These are phyloP conservation scores for Globisporangium ultimum DNA, from an alignment of 352 stramenopile species.

Conservation along the genomic window DNA sequence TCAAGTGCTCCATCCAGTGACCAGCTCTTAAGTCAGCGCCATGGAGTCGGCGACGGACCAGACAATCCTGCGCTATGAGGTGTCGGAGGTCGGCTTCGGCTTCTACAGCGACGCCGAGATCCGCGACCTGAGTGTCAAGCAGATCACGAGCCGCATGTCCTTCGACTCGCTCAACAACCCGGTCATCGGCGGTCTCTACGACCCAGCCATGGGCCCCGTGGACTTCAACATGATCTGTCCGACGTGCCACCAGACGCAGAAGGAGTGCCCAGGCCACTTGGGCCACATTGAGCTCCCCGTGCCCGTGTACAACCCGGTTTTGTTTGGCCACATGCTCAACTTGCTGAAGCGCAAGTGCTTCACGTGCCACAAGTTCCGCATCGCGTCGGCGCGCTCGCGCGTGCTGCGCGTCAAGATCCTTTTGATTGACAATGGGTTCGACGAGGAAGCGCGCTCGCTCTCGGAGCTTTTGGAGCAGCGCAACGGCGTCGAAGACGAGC, in stretches of 20 bases:
- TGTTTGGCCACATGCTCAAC: slow-evolving; percentile 94
- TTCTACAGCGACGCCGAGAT: slow-evolving; percentile 99
- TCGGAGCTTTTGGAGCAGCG: slow-evolving; percentile 81
- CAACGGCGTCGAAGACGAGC: slow-evolving; percentile 84
- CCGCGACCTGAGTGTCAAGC: slow-evolving; percentile 93
- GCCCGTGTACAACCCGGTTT: slow-evolving; percentile 97
- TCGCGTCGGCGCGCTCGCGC: slow-evolving; percentile 67
- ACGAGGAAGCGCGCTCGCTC: slow-evolving; percentile 74
- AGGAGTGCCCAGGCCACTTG: slow-evolving; percentile 97
- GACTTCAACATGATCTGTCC: slow-evolving; percentile 90
- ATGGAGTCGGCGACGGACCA: slow-evolving; percentile 89
- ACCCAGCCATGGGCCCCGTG: slow-evolving; percentile 93
- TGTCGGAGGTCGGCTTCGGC: slow-evolving; percentile 90
- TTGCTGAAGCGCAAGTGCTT: slow-evolving; percentile 98
- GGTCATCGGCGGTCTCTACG: slow-evolving; percentile 95
- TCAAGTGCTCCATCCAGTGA: background rate
- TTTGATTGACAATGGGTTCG: slow-evolving; percentile 88
- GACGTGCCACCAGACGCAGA: slow-evolving; percentile 95
- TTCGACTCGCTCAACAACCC: slow-evolving; percentile 95
- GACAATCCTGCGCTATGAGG: slow-evolving; percentile 89
- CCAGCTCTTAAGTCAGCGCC: background rate
- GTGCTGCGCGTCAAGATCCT: slow-evolving; percentile 90
- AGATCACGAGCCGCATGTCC: slow-evolving; percentile 94
- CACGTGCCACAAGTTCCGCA: slow-evolving; percentile 96
- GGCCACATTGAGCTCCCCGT: slow-evolving; percentile 99